Evolutionary conservation across 306 rosid species (phyloP).

Genomic region (Gillenia trifoliata): DNA sequence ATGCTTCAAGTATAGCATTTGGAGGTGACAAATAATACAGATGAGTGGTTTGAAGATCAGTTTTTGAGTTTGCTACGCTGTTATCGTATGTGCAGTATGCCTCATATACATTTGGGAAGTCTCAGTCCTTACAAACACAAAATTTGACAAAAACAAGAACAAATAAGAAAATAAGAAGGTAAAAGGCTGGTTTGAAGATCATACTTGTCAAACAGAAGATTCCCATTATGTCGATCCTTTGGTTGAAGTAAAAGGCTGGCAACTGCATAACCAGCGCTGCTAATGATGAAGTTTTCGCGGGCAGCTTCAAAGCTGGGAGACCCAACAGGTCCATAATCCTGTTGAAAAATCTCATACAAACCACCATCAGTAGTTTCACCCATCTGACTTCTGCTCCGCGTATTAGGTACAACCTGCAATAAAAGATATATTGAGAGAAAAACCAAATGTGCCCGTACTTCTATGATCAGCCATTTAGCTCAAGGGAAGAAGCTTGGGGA

Average conservation of each 20-base stretch:
- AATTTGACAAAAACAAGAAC: neutral
- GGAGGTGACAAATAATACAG: neutral
- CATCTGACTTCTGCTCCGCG: slow-evolving; percentile 97
- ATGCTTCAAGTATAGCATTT: neutral
- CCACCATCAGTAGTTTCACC: slow-evolving; percentile 99
- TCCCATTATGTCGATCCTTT: slow-evolving; percentile 97
- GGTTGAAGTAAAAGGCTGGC: slow-evolving; percentile 98
- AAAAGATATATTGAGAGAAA: neutral
- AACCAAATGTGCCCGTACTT: neutral
- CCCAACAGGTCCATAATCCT: slow-evolving; percentile 91
- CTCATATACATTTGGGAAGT: neutral
- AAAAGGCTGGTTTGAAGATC: slow-evolving; percentile 16
- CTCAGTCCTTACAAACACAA: neutral
- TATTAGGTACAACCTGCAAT: slow-evolving; percentile 86
- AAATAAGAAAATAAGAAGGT: neutral
- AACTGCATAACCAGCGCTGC: slow-evolving; percentile 99
- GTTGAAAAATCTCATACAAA: slow-evolving; percentile 91
- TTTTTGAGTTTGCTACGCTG: neutral
- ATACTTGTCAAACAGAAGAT: slow-evolving; percentile 85
- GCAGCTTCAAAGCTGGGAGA: slow-evolving; percentile 84
- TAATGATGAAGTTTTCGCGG: slow-evolving; percentile 85
- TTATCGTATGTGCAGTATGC: neutral
- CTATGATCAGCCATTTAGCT: neutral
- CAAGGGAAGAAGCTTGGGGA: neutral
- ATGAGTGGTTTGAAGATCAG: neutral